These are phyloP conservation scores for Cryptosporidium sp. DNA, from an alignment of 169 alveolate genomes.

Conservation along the genomic window DNA sequence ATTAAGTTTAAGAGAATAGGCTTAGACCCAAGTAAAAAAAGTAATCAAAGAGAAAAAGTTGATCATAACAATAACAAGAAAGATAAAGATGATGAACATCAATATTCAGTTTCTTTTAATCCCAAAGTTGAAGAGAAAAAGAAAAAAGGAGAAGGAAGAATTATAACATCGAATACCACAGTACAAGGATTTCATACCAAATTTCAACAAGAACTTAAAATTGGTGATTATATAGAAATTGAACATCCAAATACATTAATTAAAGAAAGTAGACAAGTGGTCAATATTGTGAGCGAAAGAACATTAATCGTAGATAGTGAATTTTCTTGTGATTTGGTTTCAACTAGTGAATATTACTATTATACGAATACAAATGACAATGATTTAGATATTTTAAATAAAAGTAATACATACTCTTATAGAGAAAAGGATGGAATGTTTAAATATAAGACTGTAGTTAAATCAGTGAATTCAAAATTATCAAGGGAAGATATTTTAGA, in stretches of 20 bases:
- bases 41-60: neutral
- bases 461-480: constrained; percentile 48
- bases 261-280: constrained; percentile 67
- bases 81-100: neutral
- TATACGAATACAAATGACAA: constrained; percentile 25
- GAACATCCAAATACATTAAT: constrained; percentile 77
- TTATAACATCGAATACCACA: constrained; percentile 69
- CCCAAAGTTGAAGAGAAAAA: neutral
- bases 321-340: constrained; percentile 76
- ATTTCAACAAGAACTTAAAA: constrained; percentile 76
- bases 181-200: constrained; percentile 82
- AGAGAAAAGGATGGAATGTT: constrained; percentile 82
- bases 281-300: constrained; percentile 70
- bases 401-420: constrained; percentile 39
- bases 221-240: constrained; percentile 76
- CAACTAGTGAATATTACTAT: constrained; percentile 77
- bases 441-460: constrained; percentile 75
- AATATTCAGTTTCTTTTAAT: neutral
- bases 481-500: constrained; percentile 82
- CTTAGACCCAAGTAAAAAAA: neutral
- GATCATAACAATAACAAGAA: neutral
- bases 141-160: constrained; percentile 78
- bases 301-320: constrained; percentile 71
- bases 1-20: constrained; percentile 2
- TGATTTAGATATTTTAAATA: constrained; percentile 23